Conservation (phyloP, 768 basidiomycete genomes). For the Sporobolomyces phaffii region DNA sequence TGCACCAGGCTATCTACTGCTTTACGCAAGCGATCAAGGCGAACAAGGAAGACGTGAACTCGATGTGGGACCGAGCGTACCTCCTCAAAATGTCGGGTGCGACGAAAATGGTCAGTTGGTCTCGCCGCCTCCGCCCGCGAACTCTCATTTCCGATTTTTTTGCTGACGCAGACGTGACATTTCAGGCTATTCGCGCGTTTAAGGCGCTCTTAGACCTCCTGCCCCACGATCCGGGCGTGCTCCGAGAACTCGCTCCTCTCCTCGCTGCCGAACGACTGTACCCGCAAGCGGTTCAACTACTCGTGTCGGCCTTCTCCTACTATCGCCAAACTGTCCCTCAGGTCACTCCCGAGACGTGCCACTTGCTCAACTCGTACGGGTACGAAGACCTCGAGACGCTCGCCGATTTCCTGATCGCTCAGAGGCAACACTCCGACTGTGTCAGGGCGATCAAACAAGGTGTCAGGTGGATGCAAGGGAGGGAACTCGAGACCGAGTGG, state of each 20-base stretch:
- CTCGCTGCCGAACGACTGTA: slow-evolving; percentile 69
- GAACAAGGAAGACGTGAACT: slow-evolving; percentile 73
- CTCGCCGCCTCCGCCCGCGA: background rate
- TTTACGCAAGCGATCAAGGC: slow-evolving; percentile 72
- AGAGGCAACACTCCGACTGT: slow-evolving; percentile 63
- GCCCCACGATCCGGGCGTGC: slow-evolving; percentile 71
- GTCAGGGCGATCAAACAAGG: slow-evolving; percentile 66
- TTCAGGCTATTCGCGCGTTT: slow-evolving; percentile 62
- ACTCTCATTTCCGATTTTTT: background rate
- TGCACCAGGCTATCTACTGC: slow-evolving; percentile 86
- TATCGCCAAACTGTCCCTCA: slow-evolving; percentile 56
- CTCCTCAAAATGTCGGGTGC: slow-evolving; percentile 72
- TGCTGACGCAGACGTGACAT: background rate
- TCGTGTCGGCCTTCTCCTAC: slow-evolving; percentile 67
- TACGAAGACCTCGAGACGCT: slow-evolving; percentile 65
- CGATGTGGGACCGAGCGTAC: slow-evolving; percentile 80
- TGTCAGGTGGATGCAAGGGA: slow-evolving; percentile 84
- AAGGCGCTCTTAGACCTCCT: slow-evolving; percentile 65
- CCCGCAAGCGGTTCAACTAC: slow-evolving; percentile 59
- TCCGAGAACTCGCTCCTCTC: slow-evolving; percentile 70
- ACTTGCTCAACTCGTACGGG: slow-evolving; percentile 52
- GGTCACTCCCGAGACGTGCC: slow-evolving; percentile 46
- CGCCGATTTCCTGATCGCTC: slow-evolving; percentile 71
- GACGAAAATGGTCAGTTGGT: slow-evolving; percentile 55
- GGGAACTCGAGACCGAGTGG: slow-evolving; percentile 69